Conservation (phyloP, 2,329 filamentous ascomycete genomes). For the Microsporum ferrugineum region DNA sequence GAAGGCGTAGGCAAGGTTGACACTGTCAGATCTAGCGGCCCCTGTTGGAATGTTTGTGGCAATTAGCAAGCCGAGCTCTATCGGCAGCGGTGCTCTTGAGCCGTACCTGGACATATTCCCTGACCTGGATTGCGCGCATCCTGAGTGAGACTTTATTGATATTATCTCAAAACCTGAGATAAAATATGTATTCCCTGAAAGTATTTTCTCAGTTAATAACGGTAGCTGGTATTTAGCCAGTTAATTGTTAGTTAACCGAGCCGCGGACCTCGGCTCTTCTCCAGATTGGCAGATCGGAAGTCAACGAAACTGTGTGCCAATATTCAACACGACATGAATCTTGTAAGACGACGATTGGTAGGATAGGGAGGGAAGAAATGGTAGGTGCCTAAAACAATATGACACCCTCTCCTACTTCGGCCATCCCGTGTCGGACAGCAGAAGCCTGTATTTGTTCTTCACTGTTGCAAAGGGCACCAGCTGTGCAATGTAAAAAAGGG, state of each 20-base stretch:
- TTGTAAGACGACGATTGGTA: not conserved
- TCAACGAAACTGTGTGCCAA: not conserved
- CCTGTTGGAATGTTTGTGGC: slow-evolving; percentile 38
- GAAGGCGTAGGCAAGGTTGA: slow-evolving; percentile 61
- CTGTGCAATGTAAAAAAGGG: not conserved
- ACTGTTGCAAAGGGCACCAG: not conserved
- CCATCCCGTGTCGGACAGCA: not conserved
- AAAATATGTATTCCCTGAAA: not conserved
- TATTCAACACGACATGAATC: not conserved
- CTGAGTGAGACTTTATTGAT: slow-evolving; percentile 19
- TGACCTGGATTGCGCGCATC: slow-evolving; percentile 67
- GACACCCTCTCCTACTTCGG: not conserved
- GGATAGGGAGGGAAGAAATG: not conserved
- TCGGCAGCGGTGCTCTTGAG: not conserved
- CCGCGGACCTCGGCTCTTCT: too few species aligned
- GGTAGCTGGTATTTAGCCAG: too few species aligned
- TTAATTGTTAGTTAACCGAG: too few species aligned
- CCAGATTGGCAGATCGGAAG: too few species aligned
- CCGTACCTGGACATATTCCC: slow-evolving; percentile 60
- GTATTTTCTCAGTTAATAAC: not conserved
- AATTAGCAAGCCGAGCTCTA: not conserved
- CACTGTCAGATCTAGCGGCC: slow-evolving; percentile 67
- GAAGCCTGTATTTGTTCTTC: not conserved
- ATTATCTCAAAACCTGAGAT: not conserved
- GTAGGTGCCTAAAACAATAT: not conserved